These are phyloP conservation scores for Ramaria sp. DNA, from an alignment of 768 basidiomycete species.

Conservation along the genomic window DNA sequence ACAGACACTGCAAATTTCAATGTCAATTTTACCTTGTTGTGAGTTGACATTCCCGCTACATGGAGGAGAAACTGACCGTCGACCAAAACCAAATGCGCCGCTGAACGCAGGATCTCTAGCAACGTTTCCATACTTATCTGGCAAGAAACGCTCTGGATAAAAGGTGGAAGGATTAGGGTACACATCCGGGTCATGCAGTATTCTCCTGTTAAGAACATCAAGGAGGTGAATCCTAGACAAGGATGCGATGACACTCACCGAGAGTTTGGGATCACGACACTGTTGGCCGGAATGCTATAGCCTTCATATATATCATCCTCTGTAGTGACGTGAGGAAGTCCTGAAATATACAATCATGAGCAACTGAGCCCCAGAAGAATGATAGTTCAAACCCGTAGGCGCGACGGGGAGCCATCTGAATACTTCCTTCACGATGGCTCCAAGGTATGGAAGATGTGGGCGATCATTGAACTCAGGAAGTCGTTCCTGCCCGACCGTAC, in stretches of 20 bases:
- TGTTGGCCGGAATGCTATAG: too few relatives aligned
- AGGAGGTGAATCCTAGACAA: conserved; percentile 36
- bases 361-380: too few relatives aligned
- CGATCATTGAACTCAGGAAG: conserved; percentile 32
- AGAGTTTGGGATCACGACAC: too few relatives aligned
- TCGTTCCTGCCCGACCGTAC: conserved; percentile 27
- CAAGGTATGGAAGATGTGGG: conserved; percentile 39
- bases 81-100: too few relatives aligned
- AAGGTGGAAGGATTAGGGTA: conserved; percentile 38
- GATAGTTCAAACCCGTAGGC: too few relatives aligned
- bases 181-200: too few relatives aligned
- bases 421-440: too few relatives aligned
- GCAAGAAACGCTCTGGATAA: conserved; percentile 39
- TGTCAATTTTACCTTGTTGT: too few relatives aligned
- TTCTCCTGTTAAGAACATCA: conserved; percentile 34
- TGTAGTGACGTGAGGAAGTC: conserved; percentile 34
- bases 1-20: conserved; percentile 10
- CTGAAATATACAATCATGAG: too few relatives aligned
- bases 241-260: conserved; percentile 41
- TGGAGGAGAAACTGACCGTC: not conserved
- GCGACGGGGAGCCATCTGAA: conserved; percentile 36
- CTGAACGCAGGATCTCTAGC: conserved; percentile 32
- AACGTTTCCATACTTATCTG: conserved; percentile 15
- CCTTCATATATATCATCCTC: too few relatives aligned
- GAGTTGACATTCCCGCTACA: not conserved